phyloP scores from a whole-genome alignment of 768 basidiomycete species.

The Lactifluus volemus region DNA sequence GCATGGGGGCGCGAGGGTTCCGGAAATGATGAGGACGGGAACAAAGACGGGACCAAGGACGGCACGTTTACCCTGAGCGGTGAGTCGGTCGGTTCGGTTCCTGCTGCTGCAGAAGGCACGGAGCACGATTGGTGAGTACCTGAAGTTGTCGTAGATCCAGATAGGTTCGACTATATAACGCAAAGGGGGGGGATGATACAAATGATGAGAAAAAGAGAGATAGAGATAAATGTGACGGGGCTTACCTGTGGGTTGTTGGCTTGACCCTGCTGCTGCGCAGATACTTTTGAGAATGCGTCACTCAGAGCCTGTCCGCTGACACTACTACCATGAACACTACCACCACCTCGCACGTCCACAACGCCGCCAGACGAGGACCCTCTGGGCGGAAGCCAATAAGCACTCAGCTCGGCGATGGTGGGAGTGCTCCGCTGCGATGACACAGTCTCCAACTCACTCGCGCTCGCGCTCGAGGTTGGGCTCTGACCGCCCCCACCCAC shows the following conservation, averaged over 20 bases:
- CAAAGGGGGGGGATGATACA: too few relatives aligned
- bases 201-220: too few relatives aligned
- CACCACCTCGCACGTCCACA: conserved; percentile 3
- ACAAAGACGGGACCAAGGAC: conserved; percentile 39
- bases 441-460: conserved; percentile 12
- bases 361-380: background rate
- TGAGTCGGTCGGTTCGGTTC: conserved; percentile 26
- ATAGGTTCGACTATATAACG: background rate
- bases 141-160: background rate
- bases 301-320: conserved; percentile 27
- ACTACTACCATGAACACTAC: conserved; percentile 24
- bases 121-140: background rate
- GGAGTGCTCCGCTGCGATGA: background rate
- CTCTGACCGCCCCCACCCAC: conserved; percentile 26
- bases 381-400: conserved; percentile 4
- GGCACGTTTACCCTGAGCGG: conserved; percentile 62
- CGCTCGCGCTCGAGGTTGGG: background rate
- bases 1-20: conserved; percentile 49
- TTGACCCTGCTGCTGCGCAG: background rate
- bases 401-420: background rate
- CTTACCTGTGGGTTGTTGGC: background rate
- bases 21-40: conserved; percentile 73
- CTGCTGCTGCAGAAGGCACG: conserved; percentile 1
- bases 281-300: conserved; percentile 17
- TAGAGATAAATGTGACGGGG: too few relatives aligned